Percentiles rank a stretch among this genome's conserved stretches.
Evolutionary conservation across 345 rosid species (phyloP).

Genomic region (Moringa oleifera): DNA sequence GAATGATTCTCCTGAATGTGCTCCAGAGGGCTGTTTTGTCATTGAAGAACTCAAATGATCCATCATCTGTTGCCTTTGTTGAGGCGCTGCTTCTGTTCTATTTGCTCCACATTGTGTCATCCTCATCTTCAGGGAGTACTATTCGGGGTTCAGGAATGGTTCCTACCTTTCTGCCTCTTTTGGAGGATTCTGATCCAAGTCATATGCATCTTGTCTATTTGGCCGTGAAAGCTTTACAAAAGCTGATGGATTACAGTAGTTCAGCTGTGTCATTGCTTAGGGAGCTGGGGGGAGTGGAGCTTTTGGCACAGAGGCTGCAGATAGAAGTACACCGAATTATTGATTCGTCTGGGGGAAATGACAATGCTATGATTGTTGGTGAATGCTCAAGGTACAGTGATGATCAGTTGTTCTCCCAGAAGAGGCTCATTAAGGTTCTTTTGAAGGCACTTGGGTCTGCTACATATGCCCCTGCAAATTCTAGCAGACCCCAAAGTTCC

Average conservation of each 20-base stretch:
- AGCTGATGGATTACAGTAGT: slow-evolving; percentile 94
- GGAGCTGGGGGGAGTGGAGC: slow-evolving; percentile 91
- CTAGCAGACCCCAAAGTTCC: slow-evolving; percentile 56
- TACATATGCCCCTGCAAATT: slow-evolving; percentile 70
- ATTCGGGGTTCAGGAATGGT: slow-evolving; percentile 96
- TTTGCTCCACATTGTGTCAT: slow-evolving; percentile 89
- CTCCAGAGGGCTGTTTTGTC: slow-evolving; percentile 91
- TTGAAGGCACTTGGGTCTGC: slow-evolving; percentile 97
- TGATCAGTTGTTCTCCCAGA: slow-evolving; percentile 58
- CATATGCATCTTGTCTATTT: slow-evolving; percentile 88
- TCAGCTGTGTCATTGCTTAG: slow-evolving; percentile 82
- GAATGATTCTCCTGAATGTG: slow-evolving; percentile 87
- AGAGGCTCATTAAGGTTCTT: slow-evolving; percentile 90
- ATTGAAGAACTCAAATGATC: slow-evolving; percentile 73
- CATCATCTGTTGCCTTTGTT: slow-evolving; percentile 80
- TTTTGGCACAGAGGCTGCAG: slow-evolving; percentile 82
- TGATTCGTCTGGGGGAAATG: slow-evolving; percentile 45
- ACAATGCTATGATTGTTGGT: slow-evolving; percentile 48
- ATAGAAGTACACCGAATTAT: slow-evolving; percentile 73
- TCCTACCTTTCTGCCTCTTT: slow-evolving; percentile 85
- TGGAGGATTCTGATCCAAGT: slow-evolving; percentile 76
- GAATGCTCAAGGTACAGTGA: slow-evolving; percentile 55
- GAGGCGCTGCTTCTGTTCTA: slow-evolving; percentile 96
- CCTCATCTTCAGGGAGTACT: slow-evolving; percentile 90
- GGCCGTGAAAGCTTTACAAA: slow-evolving; percentile 87